These are phyloP conservation scores for Tilletia caries DNA, from an alignment of 1,284 basidiomycete genomes.

Conservation along the genomic window DNA sequence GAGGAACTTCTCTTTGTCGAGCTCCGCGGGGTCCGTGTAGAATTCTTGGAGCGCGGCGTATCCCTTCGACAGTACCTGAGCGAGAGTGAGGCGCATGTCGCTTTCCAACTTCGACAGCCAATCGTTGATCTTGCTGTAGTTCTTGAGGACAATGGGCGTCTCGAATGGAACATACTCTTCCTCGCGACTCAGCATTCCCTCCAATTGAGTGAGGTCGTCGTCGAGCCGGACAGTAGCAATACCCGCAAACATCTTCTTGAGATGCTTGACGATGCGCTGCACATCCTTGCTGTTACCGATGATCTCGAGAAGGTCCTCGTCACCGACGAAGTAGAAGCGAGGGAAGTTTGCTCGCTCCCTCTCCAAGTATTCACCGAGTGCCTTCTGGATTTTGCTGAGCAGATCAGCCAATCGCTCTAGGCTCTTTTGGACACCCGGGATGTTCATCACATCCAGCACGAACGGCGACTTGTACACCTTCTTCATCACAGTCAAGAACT, in stretches of 20 bases:
- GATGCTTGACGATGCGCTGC: constrained; percentile 91
- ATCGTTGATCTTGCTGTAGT: constrained; percentile 96
- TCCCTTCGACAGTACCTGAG: constrained; percentile 72
- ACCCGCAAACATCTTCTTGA: constrained; percentile 99
- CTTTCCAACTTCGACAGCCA: constrained; percentile 90
- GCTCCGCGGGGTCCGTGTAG: constrained; percentile 63
- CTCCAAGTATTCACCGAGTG: constrained; percentile 96
- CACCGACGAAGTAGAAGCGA: constrained; percentile 99
- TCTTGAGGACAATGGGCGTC: constrained; percentile 78
- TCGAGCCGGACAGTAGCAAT: constrained; percentile 86
- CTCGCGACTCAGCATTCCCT: constrained; percentile 61
- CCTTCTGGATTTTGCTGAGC: constrained; percentile 97
- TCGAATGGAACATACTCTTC: constrained; percentile 87
- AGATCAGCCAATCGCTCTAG: constrained; percentile 93
- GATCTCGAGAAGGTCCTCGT: constrained; percentile 97
- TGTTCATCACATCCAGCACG: constrained; percentile 93
- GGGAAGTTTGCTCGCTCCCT: constrained; percentile 88
- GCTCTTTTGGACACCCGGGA: constrained; percentile 91
- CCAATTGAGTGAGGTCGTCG: constrained; percentile 49
- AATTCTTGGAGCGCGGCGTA: constrained; percentile 76
- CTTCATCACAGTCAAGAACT: constrained; percentile 98
- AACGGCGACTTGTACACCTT: constrained; percentile 99
- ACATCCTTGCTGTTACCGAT: constrained; percentile 99
- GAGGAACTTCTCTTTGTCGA: constrained; percentile 69
- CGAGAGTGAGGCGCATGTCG: constrained; percentile 90